Evolutionary conservation across 768 basidiomycete genomes (phyloP).

Genomic region (Cystofilobasidium capitatum): DNA sequence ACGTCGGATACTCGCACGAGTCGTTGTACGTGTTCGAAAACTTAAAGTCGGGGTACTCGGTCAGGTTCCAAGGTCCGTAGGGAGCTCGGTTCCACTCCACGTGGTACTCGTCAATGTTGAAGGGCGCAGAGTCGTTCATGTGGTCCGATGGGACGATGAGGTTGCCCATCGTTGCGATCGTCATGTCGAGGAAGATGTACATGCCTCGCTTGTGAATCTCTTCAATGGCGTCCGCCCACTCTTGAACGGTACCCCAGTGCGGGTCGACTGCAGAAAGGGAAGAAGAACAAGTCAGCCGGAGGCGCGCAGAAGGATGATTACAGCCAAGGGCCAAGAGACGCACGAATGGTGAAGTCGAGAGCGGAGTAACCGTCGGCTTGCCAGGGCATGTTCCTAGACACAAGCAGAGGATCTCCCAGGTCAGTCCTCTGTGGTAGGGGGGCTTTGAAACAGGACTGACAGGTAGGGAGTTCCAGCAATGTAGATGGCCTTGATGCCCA

Average conservation of each 20-base stretch:
- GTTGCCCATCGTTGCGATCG: constrained; percentile 84
- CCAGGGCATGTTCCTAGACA: constrained; percentile 22
- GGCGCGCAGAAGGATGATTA: no score
- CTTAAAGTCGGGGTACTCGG: constrained; percentile 67
- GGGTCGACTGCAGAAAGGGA: constrained; percentile 56
- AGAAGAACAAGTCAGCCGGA: no score
- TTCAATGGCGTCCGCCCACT: constrained; percentile 69
- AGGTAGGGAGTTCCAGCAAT: constrained; percentile 79
- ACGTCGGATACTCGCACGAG: constrained; percentile 63
- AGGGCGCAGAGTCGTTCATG: constrained; percentile 71
- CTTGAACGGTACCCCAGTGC: constrained; percentile 74
- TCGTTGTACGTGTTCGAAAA: constrained; percentile 47
- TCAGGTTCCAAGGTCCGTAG: constrained; percentile 69
- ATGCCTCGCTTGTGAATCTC: constrained; percentile 69
- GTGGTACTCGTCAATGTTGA: constrained; percentile 55
- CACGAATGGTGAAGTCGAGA: constrained; percentile 66
- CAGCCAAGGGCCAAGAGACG: background rate
- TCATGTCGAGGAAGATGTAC: constrained; percentile 89
- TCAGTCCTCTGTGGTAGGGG: background rate
- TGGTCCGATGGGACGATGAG: constrained; percentile 49
- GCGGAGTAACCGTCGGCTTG: constrained; percentile 56
- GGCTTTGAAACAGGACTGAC: background rate
- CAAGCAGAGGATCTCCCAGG: background rate
- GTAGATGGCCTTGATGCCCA: constrained; percentile 76
- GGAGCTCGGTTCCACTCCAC: constrained; percentile 25